Conservation (phyloP, 1,284 basidiomycete genomes). For the Rhodofomes roseus region DNA sequence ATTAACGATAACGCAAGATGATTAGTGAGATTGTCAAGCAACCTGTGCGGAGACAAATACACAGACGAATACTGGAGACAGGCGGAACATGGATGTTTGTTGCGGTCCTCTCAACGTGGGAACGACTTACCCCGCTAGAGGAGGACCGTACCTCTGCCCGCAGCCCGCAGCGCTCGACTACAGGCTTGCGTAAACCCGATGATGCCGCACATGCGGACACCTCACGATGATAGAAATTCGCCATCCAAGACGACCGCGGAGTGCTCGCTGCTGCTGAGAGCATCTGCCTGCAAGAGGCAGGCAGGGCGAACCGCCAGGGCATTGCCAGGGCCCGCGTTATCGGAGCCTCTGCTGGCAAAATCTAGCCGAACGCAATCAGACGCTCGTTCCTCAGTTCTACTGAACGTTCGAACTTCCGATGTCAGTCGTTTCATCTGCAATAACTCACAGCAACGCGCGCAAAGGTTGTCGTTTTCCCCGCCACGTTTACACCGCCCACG, state of each 20-base stretch:
- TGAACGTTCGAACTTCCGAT: background rate
- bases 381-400: background rate
- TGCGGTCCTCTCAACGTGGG: background rate
- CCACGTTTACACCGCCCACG: background rate
- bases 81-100: background rate
- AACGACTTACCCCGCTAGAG: too few species aligned
- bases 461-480: background rate
- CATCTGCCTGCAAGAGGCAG: background rate
- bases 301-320: background rate
- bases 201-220: background rate
- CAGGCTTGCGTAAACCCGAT: background rate
- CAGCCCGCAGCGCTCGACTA: background rate
- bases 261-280: background rate
- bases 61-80: background rate
- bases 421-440: background rate
- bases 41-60: background rate
- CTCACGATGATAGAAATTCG: background rate
- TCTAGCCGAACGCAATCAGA: background rate
- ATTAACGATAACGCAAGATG: background rate
- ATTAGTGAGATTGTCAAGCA: background rate
- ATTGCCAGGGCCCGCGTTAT: background rate
- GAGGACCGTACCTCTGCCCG: background rate
- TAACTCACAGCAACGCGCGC: background rate
- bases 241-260: background rate
- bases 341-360: background rate